Evolutionary conservation across 2,329 filamentous ascomycete genomes (phyloP).

Genomic region (Dothideomycetidae sp.): DNA sequence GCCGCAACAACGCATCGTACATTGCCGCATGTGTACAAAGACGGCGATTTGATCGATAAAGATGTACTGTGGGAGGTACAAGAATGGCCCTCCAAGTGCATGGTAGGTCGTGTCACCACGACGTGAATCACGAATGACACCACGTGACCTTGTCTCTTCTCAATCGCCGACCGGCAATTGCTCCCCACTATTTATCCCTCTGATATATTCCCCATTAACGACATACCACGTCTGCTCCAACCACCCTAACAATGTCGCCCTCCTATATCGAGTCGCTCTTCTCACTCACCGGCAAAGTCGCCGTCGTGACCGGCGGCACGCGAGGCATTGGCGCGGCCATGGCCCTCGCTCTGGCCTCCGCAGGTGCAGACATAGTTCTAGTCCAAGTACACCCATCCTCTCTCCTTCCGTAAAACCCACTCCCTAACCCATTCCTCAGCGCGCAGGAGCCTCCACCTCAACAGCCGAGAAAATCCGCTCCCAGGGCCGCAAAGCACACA

Average conservation of each 20-base stretch:
- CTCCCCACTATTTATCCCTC: too few species aligned
- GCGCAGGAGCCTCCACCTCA: conserved; percentile 38
- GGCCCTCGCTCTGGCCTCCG: conserved; percentile 37
- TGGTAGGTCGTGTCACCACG: too few species aligned
- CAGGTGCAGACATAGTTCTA: conserved; percentile 37
- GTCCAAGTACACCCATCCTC: conserved; percentile 27
- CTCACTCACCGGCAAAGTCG: conserved; percentile 35
- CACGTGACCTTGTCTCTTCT: too few species aligned
- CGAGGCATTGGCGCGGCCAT: conserved; percentile 38
- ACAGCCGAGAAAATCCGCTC: conserved; percentile 50
- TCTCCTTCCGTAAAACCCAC: neutral
- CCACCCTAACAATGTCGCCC: conserved; percentile 19
- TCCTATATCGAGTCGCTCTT: conserved; percentile 30
- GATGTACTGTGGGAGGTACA: too few species aligned
- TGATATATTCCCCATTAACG: too few species aligned
- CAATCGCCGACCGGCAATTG: too few species aligned
- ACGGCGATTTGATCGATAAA: too few species aligned
- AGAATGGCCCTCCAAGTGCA: too few species aligned
- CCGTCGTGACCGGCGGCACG: conserved; percentile 36
- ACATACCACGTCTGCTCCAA: too few species aligned
- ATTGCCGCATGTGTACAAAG: too few species aligned
- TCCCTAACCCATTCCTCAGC: conserved; percentile 23
- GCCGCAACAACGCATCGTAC: too few species aligned
- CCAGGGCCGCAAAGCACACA: conserved; percentile 50
- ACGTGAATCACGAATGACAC: too few species aligned